phyloP scores from a whole-genome alignment of 106 monocot species.

The Acanthochlamys bracteata region DNA sequence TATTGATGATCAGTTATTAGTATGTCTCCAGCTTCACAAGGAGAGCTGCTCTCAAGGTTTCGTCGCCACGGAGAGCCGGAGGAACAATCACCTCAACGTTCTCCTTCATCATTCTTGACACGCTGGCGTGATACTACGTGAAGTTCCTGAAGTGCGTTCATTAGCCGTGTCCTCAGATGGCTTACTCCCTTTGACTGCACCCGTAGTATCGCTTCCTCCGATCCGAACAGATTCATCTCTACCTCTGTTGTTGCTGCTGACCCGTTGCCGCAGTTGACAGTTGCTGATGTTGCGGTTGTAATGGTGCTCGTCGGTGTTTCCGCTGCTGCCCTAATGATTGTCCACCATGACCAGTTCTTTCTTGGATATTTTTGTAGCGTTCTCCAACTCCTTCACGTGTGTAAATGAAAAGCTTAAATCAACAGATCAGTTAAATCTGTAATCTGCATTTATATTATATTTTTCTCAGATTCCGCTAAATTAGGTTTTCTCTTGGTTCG shows the following conservation, averaged over 20 bases:
- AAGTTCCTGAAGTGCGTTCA: conserved; percentile 20
- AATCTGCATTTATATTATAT: no score
- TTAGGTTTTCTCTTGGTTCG: no score
- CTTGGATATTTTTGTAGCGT: background rate
- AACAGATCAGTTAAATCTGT: no score
- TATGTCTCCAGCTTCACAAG: conserved; percentile 14
- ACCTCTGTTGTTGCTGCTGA: conserved; percentile 5
- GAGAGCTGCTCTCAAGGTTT: conserved; percentile 9
- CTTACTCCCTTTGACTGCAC: conserved; percentile 5
- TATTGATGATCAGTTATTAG: background rate
- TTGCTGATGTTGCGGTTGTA: background rate
- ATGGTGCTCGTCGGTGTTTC: background rate
- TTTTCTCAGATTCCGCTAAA: no score
- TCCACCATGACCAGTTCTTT: background rate
- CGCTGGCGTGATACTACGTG: conserved; percentile 25
- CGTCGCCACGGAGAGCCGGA: background rate
- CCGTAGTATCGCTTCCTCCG: conserved; percentile 14
- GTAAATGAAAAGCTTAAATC: no score
- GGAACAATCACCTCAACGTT: background rate
- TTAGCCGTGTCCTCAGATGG: conserved; percentile 23
- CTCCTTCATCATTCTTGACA: conserved; percentile 5
- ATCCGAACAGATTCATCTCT: conserved; percentile 12
- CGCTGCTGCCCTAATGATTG: background rate
- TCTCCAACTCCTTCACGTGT: no score
- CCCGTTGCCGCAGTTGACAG: background rate